Conservation (phyloP, 257 asterid genomes). For the Handroanthus guayacan region DNA sequence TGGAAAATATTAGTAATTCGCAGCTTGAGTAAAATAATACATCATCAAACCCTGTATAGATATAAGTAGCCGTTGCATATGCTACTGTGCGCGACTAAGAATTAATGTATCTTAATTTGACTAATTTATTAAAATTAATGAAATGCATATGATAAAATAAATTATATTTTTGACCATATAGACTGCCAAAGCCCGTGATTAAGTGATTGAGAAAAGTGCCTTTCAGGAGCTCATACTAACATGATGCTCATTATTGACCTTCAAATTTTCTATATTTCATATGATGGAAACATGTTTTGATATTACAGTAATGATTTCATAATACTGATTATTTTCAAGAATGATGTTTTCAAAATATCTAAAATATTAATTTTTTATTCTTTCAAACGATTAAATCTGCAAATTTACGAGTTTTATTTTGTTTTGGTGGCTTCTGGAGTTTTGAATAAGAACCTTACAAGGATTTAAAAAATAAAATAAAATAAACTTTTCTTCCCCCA, state of each 20-base stretch:
- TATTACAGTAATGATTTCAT: no score
- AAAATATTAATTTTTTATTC: not conserved
- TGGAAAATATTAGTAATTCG: not conserved
- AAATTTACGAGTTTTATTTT: no score
- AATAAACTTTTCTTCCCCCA: no score
- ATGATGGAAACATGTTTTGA: no score
- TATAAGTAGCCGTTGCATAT: constrained; percentile 39
- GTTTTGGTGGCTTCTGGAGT: no score
- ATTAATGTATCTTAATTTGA: constrained; percentile 24
- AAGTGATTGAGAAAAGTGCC: constrained; percentile 9
- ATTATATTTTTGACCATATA: not conserved
- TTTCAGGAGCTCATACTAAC: not conserved
- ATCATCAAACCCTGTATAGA: not conserved
- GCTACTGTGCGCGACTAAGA: constrained; percentile 24
- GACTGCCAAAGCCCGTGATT: constrained; percentile 24
- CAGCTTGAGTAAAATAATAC: not conserved
- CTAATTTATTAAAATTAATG: not conserved
- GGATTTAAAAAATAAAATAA: not conserved
- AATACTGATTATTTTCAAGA: no score
- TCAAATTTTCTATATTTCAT: no score
- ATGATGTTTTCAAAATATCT: no score
- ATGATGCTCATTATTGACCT: no score
- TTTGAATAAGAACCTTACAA: not conserved
- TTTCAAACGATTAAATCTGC: no score
- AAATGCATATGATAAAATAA: not conserved